Percentiles rank a stretch among this genome's conserved stretches.
phyloP scores from a whole-genome alignment of 768 basidiomycete genomes.

The Phaeotremella fagi region DNA sequence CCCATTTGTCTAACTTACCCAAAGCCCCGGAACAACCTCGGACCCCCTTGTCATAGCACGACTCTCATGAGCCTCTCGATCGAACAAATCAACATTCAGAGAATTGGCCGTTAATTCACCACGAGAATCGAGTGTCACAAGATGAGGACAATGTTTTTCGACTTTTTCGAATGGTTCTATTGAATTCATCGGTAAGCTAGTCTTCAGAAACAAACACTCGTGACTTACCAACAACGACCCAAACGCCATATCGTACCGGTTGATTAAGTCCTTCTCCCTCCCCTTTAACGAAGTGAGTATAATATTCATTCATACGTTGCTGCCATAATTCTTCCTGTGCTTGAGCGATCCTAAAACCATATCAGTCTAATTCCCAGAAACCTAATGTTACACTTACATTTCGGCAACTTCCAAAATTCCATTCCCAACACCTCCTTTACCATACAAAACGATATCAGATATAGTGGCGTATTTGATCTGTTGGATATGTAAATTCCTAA shows the following conservation, averaged over 20 bases:
- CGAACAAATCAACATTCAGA: conserved; percentile 40
- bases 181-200: background rate
- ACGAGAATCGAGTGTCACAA: conserved; percentile 36
- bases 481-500: conserved; percentile 47
- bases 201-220: background rate
- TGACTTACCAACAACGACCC: conserved; percentile 42
- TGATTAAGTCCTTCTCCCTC: conserved; percentile 28
- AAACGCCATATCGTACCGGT: conserved; percentile 47
- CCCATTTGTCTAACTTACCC: conserved; percentile 17
- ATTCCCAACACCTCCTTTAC: conserved; percentile 31
- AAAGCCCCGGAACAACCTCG: conserved; percentile 45
- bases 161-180: conserved; percentile 46
- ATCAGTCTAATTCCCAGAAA: background rate
- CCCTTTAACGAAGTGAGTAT: conserved; percentile 6
- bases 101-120: conserved; percentile 21
- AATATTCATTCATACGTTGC: conserved; percentile 33
- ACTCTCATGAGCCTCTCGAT: conserved; percentile 36
- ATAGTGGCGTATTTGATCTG: conserved; percentile 49
- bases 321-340: conserved; percentile 43
- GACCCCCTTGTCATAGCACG: conserved; percentile 35
- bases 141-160: conserved; percentile 29
- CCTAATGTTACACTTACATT: conserved; percentile 15
- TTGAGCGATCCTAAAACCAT: conserved; percentile 31
- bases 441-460: conserved; percentile 46
- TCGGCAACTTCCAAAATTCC: conserved; percentile 42